Percentiles rank a stretch among this genome's conserved stretches.
These are phyloP conservation scores for Emericellopsis terricola DNA, from an alignment of 495 filamentous ascomycete genomes.

Conservation along the genomic window DNA sequence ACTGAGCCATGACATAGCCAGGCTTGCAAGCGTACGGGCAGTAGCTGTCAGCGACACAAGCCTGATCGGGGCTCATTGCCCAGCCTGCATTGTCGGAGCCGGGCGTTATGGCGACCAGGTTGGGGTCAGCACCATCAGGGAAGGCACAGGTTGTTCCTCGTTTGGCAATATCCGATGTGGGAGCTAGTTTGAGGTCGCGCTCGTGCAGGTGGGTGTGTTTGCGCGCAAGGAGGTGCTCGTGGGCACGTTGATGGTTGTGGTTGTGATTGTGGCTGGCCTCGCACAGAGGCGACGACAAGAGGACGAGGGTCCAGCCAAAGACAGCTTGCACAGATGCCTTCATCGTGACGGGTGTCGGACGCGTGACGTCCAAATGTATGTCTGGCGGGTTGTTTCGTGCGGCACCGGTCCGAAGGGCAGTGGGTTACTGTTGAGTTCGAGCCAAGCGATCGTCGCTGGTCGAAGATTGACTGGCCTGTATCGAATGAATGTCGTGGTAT, in stretches of 20 bases:
- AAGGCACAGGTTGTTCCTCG: slow-evolving; percentile 37
- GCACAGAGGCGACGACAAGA: too few species aligned
- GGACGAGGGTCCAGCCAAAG: too few species aligned
- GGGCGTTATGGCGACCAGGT: slow-evolving; percentile 51
- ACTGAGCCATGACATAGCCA: slow-evolving; percentile 63
- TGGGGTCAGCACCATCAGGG: slow-evolving; percentile 36
- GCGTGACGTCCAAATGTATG: too few species aligned
- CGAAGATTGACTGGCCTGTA: too few species aligned
- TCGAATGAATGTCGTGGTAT: too few species aligned
- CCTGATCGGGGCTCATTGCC: slow-evolving; percentile 65
- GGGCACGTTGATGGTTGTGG: neutral
- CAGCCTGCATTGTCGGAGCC: slow-evolving; percentile 51
- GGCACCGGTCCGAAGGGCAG: too few species aligned
- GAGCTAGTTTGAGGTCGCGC: neutral
- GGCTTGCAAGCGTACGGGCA: slow-evolving; percentile 67
- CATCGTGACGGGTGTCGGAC: too few species aligned
- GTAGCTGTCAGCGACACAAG: slow-evolving; percentile 48
- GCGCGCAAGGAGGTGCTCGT: neutral
- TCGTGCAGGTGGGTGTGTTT: slow-evolving; percentile 1
- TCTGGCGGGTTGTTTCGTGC: too few species aligned
- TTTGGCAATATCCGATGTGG: neutral
- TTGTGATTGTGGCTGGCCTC: too few species aligned
- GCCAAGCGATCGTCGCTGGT: too few species aligned
- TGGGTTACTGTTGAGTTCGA: too few species aligned
- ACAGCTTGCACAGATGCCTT: too few species aligned